These are phyloP conservation scores for Neopestalotiopsis sp. DNA, from an alignment of 2,329 filamentous ascomycete genomes.

Conservation along the genomic window DNA sequence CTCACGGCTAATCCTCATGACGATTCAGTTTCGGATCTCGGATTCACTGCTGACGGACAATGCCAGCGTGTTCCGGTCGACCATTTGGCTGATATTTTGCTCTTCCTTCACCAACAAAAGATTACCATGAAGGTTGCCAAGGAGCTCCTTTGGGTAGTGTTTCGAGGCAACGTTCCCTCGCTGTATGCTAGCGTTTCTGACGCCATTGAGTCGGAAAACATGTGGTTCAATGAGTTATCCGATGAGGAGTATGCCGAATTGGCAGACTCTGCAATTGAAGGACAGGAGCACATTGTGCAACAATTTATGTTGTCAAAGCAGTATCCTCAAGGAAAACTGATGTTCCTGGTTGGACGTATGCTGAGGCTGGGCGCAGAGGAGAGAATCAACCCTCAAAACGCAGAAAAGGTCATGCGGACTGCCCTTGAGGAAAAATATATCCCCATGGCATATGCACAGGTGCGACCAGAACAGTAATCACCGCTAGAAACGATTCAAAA, in stretches of 20 bases:
- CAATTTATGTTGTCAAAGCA: conserved; percentile 50
- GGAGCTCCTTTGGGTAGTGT: conserved; percentile 60
- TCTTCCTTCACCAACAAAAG: conserved; percentile 51
- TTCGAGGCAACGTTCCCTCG: conserved; percentile 50
- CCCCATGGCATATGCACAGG: conserved; percentile 22
- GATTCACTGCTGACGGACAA: conserved; percentile 51
- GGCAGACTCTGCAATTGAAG: conserved; percentile 49
- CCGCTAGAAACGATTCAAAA: background rate
- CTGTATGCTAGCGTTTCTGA: conserved; percentile 43
- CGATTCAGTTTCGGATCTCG: conserved; percentile 36
- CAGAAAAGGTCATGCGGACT: conserved; percentile 51
- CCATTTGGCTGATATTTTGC: conserved; percentile 57
- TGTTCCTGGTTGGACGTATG: conserved; percentile 66
- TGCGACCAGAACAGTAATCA: background rate
- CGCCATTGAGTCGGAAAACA: conserved; percentile 50
- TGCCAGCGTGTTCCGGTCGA: conserved; percentile 51
- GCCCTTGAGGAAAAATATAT: conserved; percentile 35
- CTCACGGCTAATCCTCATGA: conserved; percentile 58
- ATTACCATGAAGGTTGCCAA: conserved; percentile 65
- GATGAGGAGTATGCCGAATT: conserved; percentile 53
- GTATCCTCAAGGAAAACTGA: conserved; percentile 63
- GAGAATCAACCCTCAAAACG: conserved; percentile 58
- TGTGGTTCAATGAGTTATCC: conserved; percentile 62
- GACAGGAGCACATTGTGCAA: conserved; percentile 51
- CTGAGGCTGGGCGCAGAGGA: conserved; percentile 59